These are phyloP conservation scores for Candida dajiaensis DNA, from an alignment of 805 yeast species.

Conservation along the genomic window DNA sequence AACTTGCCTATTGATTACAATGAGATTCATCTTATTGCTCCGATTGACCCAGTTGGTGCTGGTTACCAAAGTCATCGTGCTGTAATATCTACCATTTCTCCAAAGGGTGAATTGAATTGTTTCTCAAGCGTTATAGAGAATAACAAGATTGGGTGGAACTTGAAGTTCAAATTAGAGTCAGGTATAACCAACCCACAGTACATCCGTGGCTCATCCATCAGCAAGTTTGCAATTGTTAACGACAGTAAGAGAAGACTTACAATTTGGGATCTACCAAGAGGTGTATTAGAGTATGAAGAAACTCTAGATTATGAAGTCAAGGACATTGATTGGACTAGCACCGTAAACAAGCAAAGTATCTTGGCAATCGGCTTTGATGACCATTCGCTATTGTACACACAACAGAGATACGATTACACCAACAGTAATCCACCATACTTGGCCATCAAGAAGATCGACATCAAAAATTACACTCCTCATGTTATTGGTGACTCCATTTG, in stretches of 20 bases:
- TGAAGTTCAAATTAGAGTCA: constrained; percentile 46
- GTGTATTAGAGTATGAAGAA: constrained; percentile 58
- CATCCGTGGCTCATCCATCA: constrained; percentile 69
- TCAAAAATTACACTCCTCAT: constrained; percentile 68
- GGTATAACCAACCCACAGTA: constrained; percentile 45
- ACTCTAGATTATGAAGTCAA: constrained; percentile 37
- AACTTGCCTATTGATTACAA: constrained; percentile 33
- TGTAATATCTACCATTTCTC: constrained; percentile 55
- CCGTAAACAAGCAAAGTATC: constrained; percentile 58
- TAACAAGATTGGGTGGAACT: constrained; percentile 44
- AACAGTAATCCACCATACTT: constrained; percentile 73
- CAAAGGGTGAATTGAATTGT: constrained; percentile 40
- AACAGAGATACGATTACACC: constrained; percentile 84
- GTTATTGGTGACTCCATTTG: constrained; percentile 85
- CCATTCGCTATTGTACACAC: constrained; percentile 65
- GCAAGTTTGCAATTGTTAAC: constrained; percentile 72
- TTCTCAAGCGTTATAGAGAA: constrained; percentile 36
- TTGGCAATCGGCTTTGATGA: constrained; percentile 73
- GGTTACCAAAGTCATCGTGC: constrained; percentile 29
- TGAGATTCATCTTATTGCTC: constrained; percentile 38
- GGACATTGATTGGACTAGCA: constrained; percentile 88
- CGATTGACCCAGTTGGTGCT: constrained; percentile 60
- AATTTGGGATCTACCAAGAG: constrained; percentile 75
- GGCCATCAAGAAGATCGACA: constrained; percentile 66
- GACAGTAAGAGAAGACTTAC: constrained; percentile 43